phyloP scores from a whole-genome alignment of 768 basidiomycete species.

The Mycena amicta region DNA sequence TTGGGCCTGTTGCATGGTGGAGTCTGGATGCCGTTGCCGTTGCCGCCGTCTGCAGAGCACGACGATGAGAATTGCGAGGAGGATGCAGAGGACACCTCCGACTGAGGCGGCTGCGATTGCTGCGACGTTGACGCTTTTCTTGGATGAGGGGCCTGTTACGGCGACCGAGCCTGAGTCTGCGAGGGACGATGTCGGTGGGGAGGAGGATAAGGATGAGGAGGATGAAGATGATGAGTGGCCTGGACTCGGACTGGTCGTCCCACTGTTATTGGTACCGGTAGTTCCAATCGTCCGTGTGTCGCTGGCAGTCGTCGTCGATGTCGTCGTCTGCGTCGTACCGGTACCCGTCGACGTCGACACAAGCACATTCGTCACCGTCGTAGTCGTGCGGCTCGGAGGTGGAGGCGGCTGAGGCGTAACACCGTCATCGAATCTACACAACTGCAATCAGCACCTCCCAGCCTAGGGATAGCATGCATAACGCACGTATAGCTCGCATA shows the following conservation, averaged over 20 bases:
- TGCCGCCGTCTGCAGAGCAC: background rate
- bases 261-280: background rate
- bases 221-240: background rate
- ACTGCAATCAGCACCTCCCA: too few species aligned
- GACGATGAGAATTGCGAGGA: background rate
- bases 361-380: too few species aligned
- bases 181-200: background rate
- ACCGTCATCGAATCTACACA: too few species aligned
- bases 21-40: background rate
- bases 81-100: background rate
- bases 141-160: background rate
- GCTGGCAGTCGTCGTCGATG: too few species aligned
- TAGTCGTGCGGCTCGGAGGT: too few species aligned
- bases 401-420: too few species aligned
- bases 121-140: background rate
- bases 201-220: background rate
- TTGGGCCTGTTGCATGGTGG: background rate
- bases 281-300: background rate
- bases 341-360: too few species aligned
- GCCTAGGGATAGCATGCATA: background rate
- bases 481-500: slow-evolving; percentile 12
- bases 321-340: too few species aligned
- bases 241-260: background rate
- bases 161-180: background rate
- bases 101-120: background rate